Base-by-base conservation (phyloP, 345 rosid species). In the Aquilaria malaccensis region DNA sequence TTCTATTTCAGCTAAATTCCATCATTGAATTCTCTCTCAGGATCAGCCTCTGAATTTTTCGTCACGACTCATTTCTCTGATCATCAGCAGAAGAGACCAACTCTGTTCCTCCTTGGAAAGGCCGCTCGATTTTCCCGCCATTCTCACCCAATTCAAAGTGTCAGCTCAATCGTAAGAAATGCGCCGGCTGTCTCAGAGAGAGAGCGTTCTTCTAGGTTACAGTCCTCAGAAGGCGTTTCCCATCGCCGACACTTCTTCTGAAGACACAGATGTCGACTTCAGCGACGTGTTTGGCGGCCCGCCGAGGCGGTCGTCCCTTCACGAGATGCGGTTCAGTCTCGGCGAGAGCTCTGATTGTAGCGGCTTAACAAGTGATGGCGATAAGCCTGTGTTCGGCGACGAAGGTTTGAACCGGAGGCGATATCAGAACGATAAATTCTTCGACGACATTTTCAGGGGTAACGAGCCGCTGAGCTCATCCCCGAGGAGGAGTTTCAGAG, bases 241-340 rank as follows among this genome's bases (percentile, higher is more conserved):
- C 11, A 65, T 61, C 30, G 67, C 73, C 13, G 52, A 43, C 59
- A 45, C 74, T 50, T 64, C 74, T 46, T 63, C 67, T 4, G 57
- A 50, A 13, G 4, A 2, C 67, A 67, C 91, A 3, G 96, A 87
- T 69, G 49, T 86, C 50, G 95, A 89, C 73, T 92, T 88, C 68
- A 66, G 67, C 2, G 96, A 87, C 33, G 98, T 89, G 33, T 92
- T 92, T 52, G 96, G 98, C 15, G 98, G 96, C 30, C 95, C 91
- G 2, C 96, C 98, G 1, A 70, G 85, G 72, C 67, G 87, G 60
- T 70, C 82, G 0, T 85, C 82, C 0, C 11, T 62, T 45, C 80
- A 80, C 13, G 81, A 88, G 71, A 58, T 49, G 32, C 68, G 81
- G 29, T 55, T 60, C 55, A 77, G 96, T 72, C 77, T 76, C 68